Percentiles rank a stretch among this genome's conserved stretches.
Conservation (phyloP, 139 green algal genomes). For the Gonium pectorale region DNA sequence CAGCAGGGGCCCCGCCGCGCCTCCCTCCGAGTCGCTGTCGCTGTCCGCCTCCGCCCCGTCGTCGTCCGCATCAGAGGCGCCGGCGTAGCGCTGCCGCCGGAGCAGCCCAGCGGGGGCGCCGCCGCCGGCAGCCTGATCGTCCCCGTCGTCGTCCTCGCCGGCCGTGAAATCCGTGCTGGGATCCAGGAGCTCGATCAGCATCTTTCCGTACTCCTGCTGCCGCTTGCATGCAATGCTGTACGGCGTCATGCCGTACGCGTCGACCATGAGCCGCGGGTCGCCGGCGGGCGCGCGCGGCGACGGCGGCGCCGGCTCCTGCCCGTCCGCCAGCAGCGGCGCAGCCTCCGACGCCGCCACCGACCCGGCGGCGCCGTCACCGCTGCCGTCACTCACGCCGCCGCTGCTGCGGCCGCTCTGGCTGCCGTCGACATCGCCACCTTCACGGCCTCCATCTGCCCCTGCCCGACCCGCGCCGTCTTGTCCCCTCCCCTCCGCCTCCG, state of each 20-base stretch:
- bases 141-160: background rate
- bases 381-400: background rate
- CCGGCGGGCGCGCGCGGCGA: background rate
- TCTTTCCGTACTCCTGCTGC: background rate
- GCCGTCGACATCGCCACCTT: background rate
- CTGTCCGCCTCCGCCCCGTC: background rate
- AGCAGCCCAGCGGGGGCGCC: background rate
- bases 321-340: background rate
- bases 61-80: background rate
- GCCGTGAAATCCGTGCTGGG: constrained; percentile 10
- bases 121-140: background rate
- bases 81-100: background rate
- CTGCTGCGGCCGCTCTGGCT: background rate
- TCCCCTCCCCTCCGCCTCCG: background rate
- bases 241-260: constrained; percentile 41
- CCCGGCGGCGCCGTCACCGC: background rate
- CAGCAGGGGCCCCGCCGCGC: constrained; percentile 21
- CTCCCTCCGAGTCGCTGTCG: background rate
- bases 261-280: constrained; percentile 25
- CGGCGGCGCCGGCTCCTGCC: background rate
- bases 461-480: background rate
- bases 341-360: no score
- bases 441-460: background rate
- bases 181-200: constrained; percentile 40
- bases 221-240: constrained; percentile 37